Base-by-base conservation (phyloP, 495 filamentous ascomycete species). In the Xylaria palmicola region DNA sequence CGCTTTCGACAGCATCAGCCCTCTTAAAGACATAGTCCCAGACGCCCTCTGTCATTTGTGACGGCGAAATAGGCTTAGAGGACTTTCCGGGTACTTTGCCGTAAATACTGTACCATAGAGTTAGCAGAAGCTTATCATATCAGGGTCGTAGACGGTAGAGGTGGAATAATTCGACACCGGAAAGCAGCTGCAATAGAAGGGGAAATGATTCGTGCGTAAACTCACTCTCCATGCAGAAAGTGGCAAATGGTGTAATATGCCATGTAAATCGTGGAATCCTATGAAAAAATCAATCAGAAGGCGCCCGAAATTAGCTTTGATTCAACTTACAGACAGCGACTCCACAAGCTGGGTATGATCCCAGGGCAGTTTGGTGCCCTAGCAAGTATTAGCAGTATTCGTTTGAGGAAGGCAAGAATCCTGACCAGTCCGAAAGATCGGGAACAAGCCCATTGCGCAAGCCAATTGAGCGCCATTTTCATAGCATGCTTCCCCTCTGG, bases 161-260 rank as follows among this genome's bases (percentile, higher is more conserved):
- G n/a, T n/a, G n/a, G n/a, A n/a, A n/a, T n/a, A n/a, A n/a, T n/a
- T 24, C 1, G 41, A 44, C 2, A 4, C 20, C 24, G n/a, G 6
- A 44, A 1, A 44, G 3, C 3, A 44, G 29, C 22, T 8, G 6
- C 9, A 20, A 3, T 8, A 19, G 19, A 8, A 39, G 34, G 9
- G 7, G 9, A 36, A 54, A 7, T n/a, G n/a, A n/a, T n/a, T n/a
- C n/a, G n/a, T n/a, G n/a, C n/a, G n/a, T n/a, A n/a, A n/a, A 56
- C 53, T 56, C 22, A 56, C 53, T 82, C 80, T 47, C 77, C 84
- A 76, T 96, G 92, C 22, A 98, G 84, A 64, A 88, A 83, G 73
- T 97, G 93, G 10, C 90, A 87, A 63, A 98, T 86, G 7, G 94
- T 97, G 77, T 98, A 98, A 78, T 98, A 98, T 15, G 92, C 86